Percentiles rank a stretch among this genome's conserved stretches.
Evolutionary conservation across 208 protist species (phyloP).

Genomic region (Leishmania major): DNA sequence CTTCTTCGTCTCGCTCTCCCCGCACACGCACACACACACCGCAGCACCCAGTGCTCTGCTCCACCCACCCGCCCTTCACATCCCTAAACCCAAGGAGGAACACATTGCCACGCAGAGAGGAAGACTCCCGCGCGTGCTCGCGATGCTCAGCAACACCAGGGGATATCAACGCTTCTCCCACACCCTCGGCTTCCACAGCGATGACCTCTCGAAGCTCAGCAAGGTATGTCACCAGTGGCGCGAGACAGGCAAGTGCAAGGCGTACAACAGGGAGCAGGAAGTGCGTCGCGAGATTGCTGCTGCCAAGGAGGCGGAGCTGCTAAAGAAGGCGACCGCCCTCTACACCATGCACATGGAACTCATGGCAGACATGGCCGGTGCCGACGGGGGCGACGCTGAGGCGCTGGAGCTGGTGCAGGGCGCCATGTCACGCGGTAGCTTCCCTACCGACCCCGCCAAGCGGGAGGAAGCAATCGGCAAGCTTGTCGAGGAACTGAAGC

Average conservation of each 20-base stretch:
- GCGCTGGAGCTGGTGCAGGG: slow-evolving; percentile 8
- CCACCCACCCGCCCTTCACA: background rate
- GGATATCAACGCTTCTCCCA: slow-evolving; percentile 43
- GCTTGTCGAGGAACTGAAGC: slow-evolving; percentile 71
- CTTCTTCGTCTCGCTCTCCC: background rate
- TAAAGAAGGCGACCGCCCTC: slow-evolving; percentile 59
- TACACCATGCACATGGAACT: slow-evolving; percentile 67
- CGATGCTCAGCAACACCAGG: slow-evolving; percentile 74
- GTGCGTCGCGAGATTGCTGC: slow-evolving; percentile 45
- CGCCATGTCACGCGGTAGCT: slow-evolving; percentile 12
- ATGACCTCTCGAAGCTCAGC: slow-evolving; percentile 37
- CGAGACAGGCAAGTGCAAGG: slow-evolving; percentile 39
- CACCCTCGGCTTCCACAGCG: slow-evolving; percentile 38
- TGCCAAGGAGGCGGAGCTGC: slow-evolving; percentile 71
- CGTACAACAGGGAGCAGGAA: slow-evolving; percentile 42
- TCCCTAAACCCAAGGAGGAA: background rate
- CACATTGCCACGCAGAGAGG: background rate
- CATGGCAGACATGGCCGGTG: slow-evolving; percentile 19
- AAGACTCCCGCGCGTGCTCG: background rate
- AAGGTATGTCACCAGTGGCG: slow-evolving; percentile 47
- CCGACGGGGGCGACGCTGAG: slow-evolving; percentile 15
- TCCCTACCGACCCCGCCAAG: slow-evolving; percentile 23
- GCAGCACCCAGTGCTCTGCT: background rate
- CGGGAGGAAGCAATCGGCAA: slow-evolving; percentile 31
- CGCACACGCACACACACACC: background rate